Evolutionary conservation across 495 filamentous ascomycete species (phyloP).

Genomic region (Penicillium flavigenum): DNA sequence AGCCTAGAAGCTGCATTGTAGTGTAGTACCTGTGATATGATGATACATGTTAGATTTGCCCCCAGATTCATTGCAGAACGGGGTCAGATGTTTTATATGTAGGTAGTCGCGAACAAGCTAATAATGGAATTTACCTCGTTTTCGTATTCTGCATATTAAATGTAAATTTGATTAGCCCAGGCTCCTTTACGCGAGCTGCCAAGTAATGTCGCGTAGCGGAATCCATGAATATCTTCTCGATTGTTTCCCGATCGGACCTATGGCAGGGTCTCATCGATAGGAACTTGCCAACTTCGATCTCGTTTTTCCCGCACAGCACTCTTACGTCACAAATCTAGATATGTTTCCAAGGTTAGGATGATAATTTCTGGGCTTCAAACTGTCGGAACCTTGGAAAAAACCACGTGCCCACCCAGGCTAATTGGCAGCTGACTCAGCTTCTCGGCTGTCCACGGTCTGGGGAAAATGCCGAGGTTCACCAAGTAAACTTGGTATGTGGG

Average conservation of each 20-base stretch:
- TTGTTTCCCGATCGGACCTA: not conserved
- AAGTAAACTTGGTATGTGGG: not conserved
- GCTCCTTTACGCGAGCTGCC: constrained; percentile 3
- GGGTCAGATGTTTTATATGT: not conserved
- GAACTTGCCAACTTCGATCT: not conserved
- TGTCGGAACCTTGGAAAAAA: not conserved
- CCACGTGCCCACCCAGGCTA: not conserved
- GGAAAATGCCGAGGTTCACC: constrained; percentile 12
- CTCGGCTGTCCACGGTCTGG: not conserved
- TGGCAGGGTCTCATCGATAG: not conserved
- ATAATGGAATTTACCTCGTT: not conserved
- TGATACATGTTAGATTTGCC: not conserved
- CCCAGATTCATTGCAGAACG: not conserved
- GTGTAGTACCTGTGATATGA: not conserved
- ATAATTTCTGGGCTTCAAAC: not conserved
- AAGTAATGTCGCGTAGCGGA: not conserved
- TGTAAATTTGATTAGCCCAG: not conserved
- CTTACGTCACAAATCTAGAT: not conserved
- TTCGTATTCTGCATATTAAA: constrained; percentile 1
- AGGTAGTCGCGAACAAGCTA: not conserved
- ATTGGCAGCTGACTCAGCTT: not conserved
- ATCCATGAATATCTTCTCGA: not conserved
- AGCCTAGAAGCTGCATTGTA: not conserved
- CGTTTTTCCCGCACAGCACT: too few species aligned
- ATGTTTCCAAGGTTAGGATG: not conserved